phyloP scores from a whole-genome alignment of 345 rosid species.

The Lumnitzera littorea region DNA sequence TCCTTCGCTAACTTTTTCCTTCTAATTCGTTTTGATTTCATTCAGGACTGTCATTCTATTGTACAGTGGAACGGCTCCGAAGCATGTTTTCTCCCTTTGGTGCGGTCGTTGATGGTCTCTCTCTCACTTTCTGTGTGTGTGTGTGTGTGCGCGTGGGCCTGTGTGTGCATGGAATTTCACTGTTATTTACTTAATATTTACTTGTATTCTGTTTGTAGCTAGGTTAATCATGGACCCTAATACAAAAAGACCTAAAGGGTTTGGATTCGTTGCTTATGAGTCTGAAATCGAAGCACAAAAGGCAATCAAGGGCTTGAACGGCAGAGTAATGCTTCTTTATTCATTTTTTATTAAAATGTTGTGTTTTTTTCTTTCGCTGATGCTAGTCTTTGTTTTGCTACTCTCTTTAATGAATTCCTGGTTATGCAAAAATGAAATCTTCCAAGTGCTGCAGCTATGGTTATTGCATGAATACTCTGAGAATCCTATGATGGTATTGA shows the following conservation, averaged over 20 bases:
- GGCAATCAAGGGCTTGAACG: slow-evolving; percentile 57
- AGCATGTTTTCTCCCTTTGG: slow-evolving; percentile 37
- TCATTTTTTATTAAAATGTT: neutral
- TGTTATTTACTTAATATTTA: neutral
- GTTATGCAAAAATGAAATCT: too few relatives aligned
- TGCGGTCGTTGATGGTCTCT: slow-evolving; percentile 26
- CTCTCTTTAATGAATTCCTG: too few relatives aligned
- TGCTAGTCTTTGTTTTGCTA: too few relatives aligned
- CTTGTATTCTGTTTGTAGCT: slow-evolving; percentile 22
- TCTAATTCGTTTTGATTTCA: too few relatives aligned
- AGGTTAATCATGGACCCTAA: slow-evolving; percentile 36
- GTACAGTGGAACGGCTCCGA: slow-evolving; percentile 21
- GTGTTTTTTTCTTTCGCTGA: too few relatives aligned
- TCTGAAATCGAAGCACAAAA: slow-evolving; percentile 47
- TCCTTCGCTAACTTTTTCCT: too few relatives aligned
- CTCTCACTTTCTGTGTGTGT: neutral
- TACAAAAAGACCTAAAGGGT: slow-evolving; percentile 65
- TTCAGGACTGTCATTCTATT: slow-evolving; percentile 32
- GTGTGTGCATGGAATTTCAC: neutral
- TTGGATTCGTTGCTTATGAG: slow-evolving; percentile 55
- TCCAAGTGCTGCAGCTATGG: too few relatives aligned
- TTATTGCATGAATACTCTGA: too few relatives aligned
- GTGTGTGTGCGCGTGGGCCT: neutral
- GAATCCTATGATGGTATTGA: too few relatives aligned
- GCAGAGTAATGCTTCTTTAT: slow-evolving; percentile 31